Percentiles rank a stretch among this genome's conserved stretches.
phyloP scores from a whole-genome alignment of 345 rosid species.

The Luvunga scandens region DNA sequence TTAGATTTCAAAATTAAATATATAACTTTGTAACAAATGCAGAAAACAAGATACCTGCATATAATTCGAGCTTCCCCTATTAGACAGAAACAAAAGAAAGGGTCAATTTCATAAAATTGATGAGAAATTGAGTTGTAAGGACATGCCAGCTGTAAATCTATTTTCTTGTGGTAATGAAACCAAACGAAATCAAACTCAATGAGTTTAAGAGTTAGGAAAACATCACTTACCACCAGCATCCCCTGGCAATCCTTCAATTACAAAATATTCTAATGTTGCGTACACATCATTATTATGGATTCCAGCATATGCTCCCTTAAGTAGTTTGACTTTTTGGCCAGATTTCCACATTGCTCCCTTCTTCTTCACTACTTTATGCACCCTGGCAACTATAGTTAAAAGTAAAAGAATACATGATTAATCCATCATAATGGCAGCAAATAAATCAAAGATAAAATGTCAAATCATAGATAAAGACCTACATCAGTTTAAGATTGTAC shows the following conservation, averaged over 20 bases:
- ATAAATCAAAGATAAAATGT: background rate
- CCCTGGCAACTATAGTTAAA: constrained; percentile 54
- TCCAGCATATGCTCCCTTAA: constrained; percentile 62
- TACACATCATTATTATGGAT: constrained; percentile 42
- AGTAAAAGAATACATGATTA: constrained; percentile 14
- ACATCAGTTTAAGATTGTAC: constrained; percentile 1
- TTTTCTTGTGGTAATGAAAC: background rate
- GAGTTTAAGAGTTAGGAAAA: background rate
- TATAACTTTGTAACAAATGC: background rate
- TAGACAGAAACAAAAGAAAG: constrained; percentile 8
- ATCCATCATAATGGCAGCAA: background rate
- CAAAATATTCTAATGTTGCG: constrained; percentile 63
- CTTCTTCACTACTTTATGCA: constrained; percentile 45
- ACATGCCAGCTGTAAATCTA: background rate
- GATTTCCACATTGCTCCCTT: constrained; percentile 47
- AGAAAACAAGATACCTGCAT: constrained; percentile 53
- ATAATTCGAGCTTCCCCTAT: constrained; percentile 67
- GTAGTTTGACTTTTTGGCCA: constrained; percentile 63
- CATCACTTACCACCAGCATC: constrained; percentile 65
- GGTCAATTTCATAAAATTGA: constrained; percentile 6
- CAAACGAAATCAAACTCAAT: background rate
- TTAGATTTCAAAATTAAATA: background rate
- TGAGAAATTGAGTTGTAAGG: background rate
- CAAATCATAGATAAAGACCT: background rate
- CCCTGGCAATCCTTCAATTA: constrained; percentile 65